Percentiles rank a stretch among this genome's conserved stretches.
Conservation (phyloP, 2,329 filamentous ascomycete species). For the Leptographium galeiforme region DNA sequence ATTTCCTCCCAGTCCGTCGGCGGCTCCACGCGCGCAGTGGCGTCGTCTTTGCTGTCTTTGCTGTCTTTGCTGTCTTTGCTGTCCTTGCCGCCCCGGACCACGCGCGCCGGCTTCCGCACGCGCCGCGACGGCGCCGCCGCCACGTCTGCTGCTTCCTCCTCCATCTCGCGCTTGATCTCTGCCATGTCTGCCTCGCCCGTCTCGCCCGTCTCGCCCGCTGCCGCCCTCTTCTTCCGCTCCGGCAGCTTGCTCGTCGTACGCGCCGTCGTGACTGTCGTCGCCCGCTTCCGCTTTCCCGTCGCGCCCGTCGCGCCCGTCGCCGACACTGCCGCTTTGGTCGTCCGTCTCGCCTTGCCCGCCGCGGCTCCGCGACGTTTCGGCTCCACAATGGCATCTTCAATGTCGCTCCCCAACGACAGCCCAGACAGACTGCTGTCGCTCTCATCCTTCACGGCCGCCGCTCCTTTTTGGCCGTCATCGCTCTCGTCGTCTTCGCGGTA, state of each 20-base stretch:
- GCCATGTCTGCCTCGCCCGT: not conserved
- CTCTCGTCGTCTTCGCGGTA: constrained; percentile 9
- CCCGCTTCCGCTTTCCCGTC: constrained; percentile 19
- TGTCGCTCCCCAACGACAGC: constrained; percentile 15
- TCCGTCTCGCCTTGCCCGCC: not conserved
- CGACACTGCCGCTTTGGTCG: not conserved
- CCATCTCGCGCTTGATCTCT: not conserved
- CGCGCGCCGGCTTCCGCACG: constrained; percentile 14
- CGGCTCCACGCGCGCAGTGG: constrained; percentile 27
- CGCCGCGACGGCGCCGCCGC: constrained; percentile 1
- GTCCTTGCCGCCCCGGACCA: constrained; percentile 1
- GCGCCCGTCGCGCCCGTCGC: not conserved
- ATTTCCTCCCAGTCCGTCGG: constrained; percentile 75
- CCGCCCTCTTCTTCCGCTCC: not conserved
- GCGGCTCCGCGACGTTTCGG: not conserved
- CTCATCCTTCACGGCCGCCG: not conserved
- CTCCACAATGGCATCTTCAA: constrained; percentile 20
- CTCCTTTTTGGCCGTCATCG: not conserved
- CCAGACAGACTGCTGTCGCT: constrained; percentile 8
- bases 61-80: not conserved
- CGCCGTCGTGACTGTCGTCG: constrained; percentile 13
- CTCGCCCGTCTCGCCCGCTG: not conserved
- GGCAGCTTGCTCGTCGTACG: not conserved
- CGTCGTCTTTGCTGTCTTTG: not conserved
- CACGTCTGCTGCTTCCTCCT: not conserved